These are phyloP conservation scores for California macrophylla DNA, from an alignment of 441 rosid genomes.

Conservation along the genomic window DNA sequence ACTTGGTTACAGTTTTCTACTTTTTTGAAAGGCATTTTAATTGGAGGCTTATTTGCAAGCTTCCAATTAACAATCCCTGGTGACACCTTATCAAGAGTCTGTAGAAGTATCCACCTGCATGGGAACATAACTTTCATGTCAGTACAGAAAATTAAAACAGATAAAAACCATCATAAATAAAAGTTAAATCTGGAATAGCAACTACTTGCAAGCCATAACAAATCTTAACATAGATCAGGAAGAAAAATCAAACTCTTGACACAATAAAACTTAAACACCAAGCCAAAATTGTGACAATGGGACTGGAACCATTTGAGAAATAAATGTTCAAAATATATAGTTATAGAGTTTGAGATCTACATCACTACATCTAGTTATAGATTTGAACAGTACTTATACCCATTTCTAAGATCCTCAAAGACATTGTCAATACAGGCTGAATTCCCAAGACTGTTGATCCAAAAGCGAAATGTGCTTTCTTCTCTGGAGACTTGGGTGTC, in stretches of 20 bases:
- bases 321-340: neutral
- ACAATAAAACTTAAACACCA: neutral
- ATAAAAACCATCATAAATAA: neutral
- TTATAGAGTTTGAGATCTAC: too few relatives aligned
- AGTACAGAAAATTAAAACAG: slow-evolving; percentile 1
- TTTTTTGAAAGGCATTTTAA: slow-evolving; percentile 66
- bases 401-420: slow-evolving; percentile 91
- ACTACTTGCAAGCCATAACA: neutral
- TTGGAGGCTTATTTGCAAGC: slow-evolving; percentile 64
- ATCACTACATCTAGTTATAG: neutral
- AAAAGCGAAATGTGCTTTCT: slow-evolving; percentile 94
- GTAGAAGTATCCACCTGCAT: slow-evolving; percentile 60
- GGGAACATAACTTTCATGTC: slow-evolving; percentile 7
- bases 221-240: neutral
- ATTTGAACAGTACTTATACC: slow-evolving; percentile 33
- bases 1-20: slow-evolving; percentile 74
- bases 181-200: neutral
- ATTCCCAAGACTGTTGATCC: slow-evolving; percentile 95
- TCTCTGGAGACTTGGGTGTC: slow-evolving; percentile 87
- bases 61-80: slow-evolving; percentile 68
- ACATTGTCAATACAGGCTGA: slow-evolving; percentile 69
- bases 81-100: slow-evolving; percentile 64
- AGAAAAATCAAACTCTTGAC: neutral
- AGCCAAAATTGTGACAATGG: neutral
- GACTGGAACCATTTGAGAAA: neutral